Evolutionary conservation across 768 basidiomycete genomes (phyloP), one percentile per base, ranked within the genome.

Genomic region (Austroboletus festivus): DNA sequence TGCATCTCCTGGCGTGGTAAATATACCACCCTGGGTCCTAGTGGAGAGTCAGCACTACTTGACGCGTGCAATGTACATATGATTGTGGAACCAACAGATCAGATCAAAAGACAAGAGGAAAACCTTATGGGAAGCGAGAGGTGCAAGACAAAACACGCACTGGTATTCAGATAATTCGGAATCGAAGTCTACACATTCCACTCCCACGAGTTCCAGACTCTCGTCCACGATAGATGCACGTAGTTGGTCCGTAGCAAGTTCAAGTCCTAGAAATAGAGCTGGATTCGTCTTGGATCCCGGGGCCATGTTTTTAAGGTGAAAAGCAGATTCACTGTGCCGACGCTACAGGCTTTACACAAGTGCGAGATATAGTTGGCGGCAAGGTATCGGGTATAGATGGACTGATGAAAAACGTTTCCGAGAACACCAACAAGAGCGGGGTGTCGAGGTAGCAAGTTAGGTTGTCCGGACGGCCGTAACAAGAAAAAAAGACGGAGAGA

Each of bases 1-100:
- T 20, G 87, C 88, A 67, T 92, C 89, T 24, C 87, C 88, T 4
- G 86, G 85, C 0, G 86, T 88, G 38, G 86, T 90, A 68, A 90
- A 90, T 50, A 92, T 86, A 5, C 90, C 90, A 40, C 87, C 87
- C 51, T 87, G 85, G 1, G 89, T 93, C 64, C 90, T 92, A 63
- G 15, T 51, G 48, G 44, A 52, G 28, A 19, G 48, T 67, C 41
- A 65, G 62, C 30, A 38, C 42, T 31, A 49, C 46, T 41, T 38
- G 52, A 54, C 42, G 46, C 12, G 26, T 38, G 50, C 16, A 44
- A 47, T 53, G 12, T 28, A 28, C 12, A 28, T 5, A 18, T 18
- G 59, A 55, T 46, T 42, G 39, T 28, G 18, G 35, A 37, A 2
- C 2, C 21, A 52, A 26, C 35, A 15, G 18, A 48, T n/a, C 18